Evolutionary conservation across 495 filamentous ascomycete genomes (phyloP).

Genomic region (Sabuloglossum arenarium): DNA sequence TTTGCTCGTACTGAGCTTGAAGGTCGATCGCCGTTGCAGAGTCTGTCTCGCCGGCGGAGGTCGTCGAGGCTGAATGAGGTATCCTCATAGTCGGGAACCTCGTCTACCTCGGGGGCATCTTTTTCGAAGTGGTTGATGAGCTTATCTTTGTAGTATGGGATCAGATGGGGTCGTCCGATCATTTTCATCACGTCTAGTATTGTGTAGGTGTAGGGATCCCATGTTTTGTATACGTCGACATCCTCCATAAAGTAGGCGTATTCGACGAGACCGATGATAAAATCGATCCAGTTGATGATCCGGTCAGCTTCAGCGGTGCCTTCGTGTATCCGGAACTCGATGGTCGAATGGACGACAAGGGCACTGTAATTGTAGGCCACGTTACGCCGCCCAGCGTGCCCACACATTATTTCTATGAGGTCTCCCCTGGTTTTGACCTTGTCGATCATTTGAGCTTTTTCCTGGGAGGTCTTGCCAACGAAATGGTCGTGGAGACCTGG

Average conservation of each 20-base stretch:
- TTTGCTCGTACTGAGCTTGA: too few species aligned
- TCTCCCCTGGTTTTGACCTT: background rate
- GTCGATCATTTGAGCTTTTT: background rate
- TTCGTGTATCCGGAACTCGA: conserved; percentile 24
- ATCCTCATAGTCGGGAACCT: too few species aligned
- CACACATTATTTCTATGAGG: background rate
- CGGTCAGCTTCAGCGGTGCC: conserved; percentile 16
- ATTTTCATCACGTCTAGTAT: background rate
- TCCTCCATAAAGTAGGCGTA: conserved; percentile 2
- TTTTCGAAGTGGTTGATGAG: background rate
- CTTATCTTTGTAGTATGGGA: background rate
- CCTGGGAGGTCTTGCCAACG: background rate
- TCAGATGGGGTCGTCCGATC: background rate
- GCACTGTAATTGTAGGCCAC: background rate
- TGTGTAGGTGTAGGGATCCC: background rate
- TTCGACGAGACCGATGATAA: conserved; percentile 15
- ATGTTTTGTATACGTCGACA: background rate
- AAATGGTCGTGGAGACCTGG: background rate
- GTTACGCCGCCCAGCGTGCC: background rate
- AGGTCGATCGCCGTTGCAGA: too few species aligned
- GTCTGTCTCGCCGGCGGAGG: too few species aligned
- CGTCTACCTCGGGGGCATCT: background rate
- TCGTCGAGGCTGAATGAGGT: too few species aligned
- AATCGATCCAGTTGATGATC: conserved; percentile 14
- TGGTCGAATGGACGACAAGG: conserved; percentile 5